Evolutionary conservation across 2,329 filamentous ascomycete genomes (phyloP), one percentile per base, ranked within the genome.

Genomic region (Phialophora expanda): DNA sequence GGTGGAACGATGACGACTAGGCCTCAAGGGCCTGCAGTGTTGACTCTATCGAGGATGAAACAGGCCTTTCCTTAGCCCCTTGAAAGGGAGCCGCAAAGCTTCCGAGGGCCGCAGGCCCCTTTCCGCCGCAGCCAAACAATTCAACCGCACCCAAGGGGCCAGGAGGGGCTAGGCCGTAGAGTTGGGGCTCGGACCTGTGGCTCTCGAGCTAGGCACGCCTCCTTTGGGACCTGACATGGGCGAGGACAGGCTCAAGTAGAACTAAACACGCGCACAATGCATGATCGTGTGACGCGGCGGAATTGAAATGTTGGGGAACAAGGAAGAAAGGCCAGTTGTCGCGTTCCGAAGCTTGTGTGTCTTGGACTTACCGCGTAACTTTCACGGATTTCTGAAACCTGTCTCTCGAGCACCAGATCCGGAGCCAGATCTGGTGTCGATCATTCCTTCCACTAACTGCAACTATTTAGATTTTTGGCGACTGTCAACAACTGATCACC

Each of bases 111-210:
- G 41, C 26, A 32, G 41, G 17, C 46, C 58, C 57, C 58, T 61
- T 61, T 61, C 12, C 22, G 58, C 46, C 20, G 41, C 58, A 61
- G 58, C 30, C 58, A 59, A 59, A 59, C 38, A 59, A 50, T 53
- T 6, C 20, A 30, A 51, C 41, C 38, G 41, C 41, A 28, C 20
- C 24, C 20, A 51, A 4, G 30, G 20, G 56, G 24, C 46, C 22
- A n/a, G 12, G 46, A 59, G n/a, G 28, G 56, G 56, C 56, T 48
- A 50, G 56, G 41, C 56, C 26, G 7, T 34, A 26, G 38, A 48
- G 26, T 28, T 28, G 56, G 20, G 38, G 46, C 22, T n/a, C 22
- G 48, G 7, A 17, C 38, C 38, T 44, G 38, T 44, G 38, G 38
- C 38, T 17, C 38, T 44, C 38, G 14, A n/a, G 17, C 38, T 44